These are phyloP conservation scores for Suillus brevipes DNA, from an alignment of 768 basidiomycete species.

Conservation along the genomic window DNA sequence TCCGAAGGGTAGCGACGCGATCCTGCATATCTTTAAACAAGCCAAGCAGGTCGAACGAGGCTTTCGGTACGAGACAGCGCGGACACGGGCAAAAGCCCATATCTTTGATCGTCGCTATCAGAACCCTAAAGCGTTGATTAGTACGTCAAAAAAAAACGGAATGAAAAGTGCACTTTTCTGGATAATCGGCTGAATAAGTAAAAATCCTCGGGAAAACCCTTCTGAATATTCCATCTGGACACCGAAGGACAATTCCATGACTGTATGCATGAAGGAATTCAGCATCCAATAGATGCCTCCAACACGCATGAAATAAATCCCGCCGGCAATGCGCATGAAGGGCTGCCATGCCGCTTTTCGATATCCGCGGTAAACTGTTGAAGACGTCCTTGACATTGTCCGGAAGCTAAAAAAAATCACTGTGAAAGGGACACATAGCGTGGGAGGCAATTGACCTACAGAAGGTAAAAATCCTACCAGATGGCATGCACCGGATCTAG, in stretches of 20 bases:
- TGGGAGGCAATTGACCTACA: not conserved
- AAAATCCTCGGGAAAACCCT: too few relatives aligned
- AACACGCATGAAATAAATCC: conserved; percentile 5
- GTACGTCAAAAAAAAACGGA: too few relatives aligned
- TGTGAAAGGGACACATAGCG: too few relatives aligned
- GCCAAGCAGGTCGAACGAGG: conserved; percentile 15
- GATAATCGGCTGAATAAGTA: too few relatives aligned
- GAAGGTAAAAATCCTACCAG: conserved; percentile 16
- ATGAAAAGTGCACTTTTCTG: not conserved
- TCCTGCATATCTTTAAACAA: not conserved
- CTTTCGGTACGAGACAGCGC: conserved; percentile 16
- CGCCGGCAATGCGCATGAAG: conserved; percentile 17
- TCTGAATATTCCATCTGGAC: not conserved
- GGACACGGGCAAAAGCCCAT: conserved; percentile 25
- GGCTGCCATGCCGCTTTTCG: not conserved
- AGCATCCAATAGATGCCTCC: not conserved
- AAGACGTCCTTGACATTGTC: conserved; percentile 17
- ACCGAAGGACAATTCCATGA: not conserved
- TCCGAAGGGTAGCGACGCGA: not conserved
- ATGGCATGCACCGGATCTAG: too few relatives aligned
- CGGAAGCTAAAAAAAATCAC: conserved; percentile 15
- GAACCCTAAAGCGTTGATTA: too few relatives aligned
- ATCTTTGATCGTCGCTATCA: conserved; percentile 22
- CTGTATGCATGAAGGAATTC: not conserved
- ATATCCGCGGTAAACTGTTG: not conserved